These are phyloP conservation scores for Vanrija sp. DNA, from an alignment of 1,284 basidiomycete genomes.

Conservation along the genomic window DNA sequence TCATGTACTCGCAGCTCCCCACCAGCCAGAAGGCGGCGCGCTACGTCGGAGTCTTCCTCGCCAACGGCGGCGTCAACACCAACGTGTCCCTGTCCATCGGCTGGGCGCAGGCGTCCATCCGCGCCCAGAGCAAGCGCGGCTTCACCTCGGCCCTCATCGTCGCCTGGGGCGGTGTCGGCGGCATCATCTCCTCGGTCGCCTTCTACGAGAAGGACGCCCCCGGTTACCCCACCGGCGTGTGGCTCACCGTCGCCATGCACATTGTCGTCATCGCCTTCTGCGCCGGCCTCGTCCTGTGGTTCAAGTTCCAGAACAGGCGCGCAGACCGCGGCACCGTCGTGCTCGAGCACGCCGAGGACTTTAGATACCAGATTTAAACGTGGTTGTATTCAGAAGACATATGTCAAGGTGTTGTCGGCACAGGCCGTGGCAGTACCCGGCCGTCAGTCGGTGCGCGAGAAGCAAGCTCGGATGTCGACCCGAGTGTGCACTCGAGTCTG, in stretches of 20 bases:
- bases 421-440: too few species aligned
- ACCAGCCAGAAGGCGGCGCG: conserved; percentile 29
- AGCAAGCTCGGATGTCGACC: too few species aligned
- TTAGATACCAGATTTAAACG: not conserved
- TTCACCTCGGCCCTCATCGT: conserved; percentile 21
- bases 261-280: not conserved
- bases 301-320: conserved; percentile 10
- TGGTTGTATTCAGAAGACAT: too few species aligned
- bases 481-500: too few species aligned
- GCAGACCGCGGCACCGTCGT: conserved; percentile 9
- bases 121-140: conserved; percentile 46
- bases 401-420: too few species aligned
- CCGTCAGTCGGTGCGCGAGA: too few species aligned
- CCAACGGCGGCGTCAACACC: conserved; percentile 34
- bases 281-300: conserved; percentile 3
- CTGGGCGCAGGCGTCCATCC: conserved; percentile 49
- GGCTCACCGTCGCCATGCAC: conserved; percentile 12
- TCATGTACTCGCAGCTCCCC: conserved; percentile 16
- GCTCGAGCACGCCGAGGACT: conserved; percentile 5
- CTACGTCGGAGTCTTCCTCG: conserved; percentile 49
- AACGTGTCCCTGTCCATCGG: conserved; percentile 40
- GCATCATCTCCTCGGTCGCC: conserved; percentile 13
- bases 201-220: conserved; percentile 17
- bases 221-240: conserved; percentile 18
- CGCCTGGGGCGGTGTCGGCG: conserved; percentile 19